Evolutionary conservation across 371 early-diverging fungal genomes (phyloP).

Genomic region (Apophysomyces ossiformis): DNA sequence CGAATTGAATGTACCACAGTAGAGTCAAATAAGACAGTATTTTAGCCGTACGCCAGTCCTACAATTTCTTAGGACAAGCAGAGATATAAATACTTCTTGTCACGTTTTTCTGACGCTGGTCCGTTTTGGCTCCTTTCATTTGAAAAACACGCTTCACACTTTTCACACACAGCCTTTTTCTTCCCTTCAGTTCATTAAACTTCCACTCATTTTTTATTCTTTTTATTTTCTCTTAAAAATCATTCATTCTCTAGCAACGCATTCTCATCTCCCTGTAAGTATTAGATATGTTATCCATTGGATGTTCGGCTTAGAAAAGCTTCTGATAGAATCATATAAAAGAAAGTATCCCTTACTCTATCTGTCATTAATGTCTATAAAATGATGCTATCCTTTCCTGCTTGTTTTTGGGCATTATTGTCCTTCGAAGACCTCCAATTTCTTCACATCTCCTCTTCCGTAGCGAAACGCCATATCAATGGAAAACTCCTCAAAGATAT

Average conservation of each 20-base stretch:
- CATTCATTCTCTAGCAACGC: slow-evolving; percentile 11
- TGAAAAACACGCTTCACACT: background rate
- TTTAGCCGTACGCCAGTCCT: background rate
- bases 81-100: background rate
- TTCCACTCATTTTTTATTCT: slow-evolving; percentile 7
- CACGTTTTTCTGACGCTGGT: background rate
- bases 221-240: background rate
- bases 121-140: background rate
- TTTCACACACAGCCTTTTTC: background rate
- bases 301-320: background rate
- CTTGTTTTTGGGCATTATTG: slow-evolving; percentile 60
- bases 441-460: slow-evolving; percentile 48
- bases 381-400: slow-evolving; percentile 9
- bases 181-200: background rate
- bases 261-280: slow-evolving; percentile 2
- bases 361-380: slow-evolving; percentile 1
- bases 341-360: background rate
- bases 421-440: slow-evolving; percentile 50
- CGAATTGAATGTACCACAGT: background rate
- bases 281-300: background rate
- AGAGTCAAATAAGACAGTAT: background rate
- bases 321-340: background rate
- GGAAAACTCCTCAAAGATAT: slow-evolving; percentile 38
- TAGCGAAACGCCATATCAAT: slow-evolving; percentile 35
- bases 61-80: background rate